Base-by-base conservation (phyloP, 2,329 filamentous ascomycete genomes). In the Colletotrichum lini region DNA sequence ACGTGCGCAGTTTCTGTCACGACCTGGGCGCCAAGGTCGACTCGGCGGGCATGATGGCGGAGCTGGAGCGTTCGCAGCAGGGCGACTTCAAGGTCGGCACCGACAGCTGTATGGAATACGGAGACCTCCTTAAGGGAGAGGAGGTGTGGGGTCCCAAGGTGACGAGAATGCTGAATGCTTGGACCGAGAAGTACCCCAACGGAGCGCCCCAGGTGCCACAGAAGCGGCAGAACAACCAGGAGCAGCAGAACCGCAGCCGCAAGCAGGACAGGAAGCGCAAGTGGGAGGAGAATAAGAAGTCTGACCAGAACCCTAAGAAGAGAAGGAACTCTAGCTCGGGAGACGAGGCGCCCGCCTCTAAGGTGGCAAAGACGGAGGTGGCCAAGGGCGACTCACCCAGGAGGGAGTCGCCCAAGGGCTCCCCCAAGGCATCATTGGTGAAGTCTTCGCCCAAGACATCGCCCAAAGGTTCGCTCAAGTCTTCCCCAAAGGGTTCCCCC, bases 1-100 rank as follows among this genome's bases (percentile, higher is more conserved):
- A 99, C 81, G 95, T 99, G 16, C 93, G 96, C 73, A 97, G 93
- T 69, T 90, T 99, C 75, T 95, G 94, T 76, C 95, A 98, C 79
- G 96, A 99, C 77, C 87, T 99, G 4, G 96, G 96, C 26, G 86
- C 91, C 74, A 94, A 94, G 75, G 87, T 98, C 16, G 91, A 89
- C 63, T 97, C 94, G 15, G 91, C 94, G 30, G 96, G 89, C 44
- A 87, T 96, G 74, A 98, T 99, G 96, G 90, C 93, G 26, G 91
- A 93, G 76, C 89, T 99, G 23, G 88, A 93, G 67, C 92, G 96
- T 65, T 93, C 90, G 4, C 90, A 93, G 63, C 96, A 99, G 82
- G 93, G 91, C 21, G 90, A 94, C 72, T 98, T 97, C 77, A 87
- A 89, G 67, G 84, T 98, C 0, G 91, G 89, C 1, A 86, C 89